Conservation (phyloP, 2,329 filamentous ascomycete species). For the Paraphoma sp. region DNA sequence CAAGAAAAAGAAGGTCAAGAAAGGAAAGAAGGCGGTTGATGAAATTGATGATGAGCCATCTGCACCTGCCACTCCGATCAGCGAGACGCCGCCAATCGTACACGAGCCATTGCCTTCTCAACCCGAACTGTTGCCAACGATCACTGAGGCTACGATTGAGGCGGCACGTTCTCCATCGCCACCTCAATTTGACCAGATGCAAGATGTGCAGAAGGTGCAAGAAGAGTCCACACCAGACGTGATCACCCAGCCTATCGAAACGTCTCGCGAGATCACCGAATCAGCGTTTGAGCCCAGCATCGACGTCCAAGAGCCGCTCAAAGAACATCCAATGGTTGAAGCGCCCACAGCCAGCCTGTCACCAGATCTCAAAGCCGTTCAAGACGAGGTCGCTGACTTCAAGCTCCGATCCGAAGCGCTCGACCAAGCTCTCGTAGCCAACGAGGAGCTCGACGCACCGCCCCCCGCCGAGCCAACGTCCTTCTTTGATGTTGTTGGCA, state of each 20-base stretch:
- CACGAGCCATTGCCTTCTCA: constrained; percentile 3
- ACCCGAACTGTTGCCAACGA: not conserved
- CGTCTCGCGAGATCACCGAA: not conserved
- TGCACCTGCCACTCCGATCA: constrained; percentile 1
- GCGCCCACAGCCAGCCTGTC: constrained; percentile 16
- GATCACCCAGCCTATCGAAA: constrained; percentile 3
- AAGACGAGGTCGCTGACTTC: constrained; percentile 35
- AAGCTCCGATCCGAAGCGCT: constrained; percentile 36
- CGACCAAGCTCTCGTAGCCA: constrained; percentile 20
- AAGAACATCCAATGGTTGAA: not conserved
- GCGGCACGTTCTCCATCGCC: constrained; percentile 5
- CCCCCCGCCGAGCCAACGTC: constrained; percentile 21
- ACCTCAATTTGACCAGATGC: not conserved
- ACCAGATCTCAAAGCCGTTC: constrained; percentile 31
- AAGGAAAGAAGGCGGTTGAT: constrained; percentile 10
- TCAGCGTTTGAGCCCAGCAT: constrained; percentile 3
- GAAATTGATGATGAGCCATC: constrained; percentile 5
- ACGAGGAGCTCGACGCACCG: constrained; percentile 15
- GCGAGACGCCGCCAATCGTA: constrained; percentile 1
- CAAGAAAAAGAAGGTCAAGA: constrained; percentile 37
- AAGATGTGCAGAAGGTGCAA: not conserved
- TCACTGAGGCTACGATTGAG: constrained; percentile 1
- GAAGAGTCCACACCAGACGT: not conserved
- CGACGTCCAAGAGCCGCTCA: not conserved
- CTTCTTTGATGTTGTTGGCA: constrained; percentile 35